Conservation (phyloP, 2,329 filamentous ascomycete species). For the Ophiosphaerella herpotricha region DNA sequence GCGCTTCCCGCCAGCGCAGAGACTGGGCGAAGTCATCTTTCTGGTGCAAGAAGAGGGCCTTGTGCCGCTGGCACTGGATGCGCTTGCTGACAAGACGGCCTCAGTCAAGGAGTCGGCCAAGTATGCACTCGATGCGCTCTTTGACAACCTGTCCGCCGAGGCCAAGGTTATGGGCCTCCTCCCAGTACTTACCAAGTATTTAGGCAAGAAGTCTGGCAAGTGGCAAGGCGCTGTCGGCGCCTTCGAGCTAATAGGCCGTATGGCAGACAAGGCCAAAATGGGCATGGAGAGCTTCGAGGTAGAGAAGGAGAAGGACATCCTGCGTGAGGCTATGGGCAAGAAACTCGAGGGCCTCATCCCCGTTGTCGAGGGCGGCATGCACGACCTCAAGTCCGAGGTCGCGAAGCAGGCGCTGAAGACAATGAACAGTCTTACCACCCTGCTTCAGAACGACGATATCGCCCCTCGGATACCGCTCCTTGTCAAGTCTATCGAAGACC, state of each 20-base stretch:
- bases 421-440: slow-evolving; percentile 86
- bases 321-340: slow-evolving; percentile 88
- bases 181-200: slow-evolving; percentile 74
- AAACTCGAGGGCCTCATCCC: slow-evolving; percentile 87
- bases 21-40: slow-evolving; percentile 78
- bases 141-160: slow-evolving; percentile 78
- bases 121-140: slow-evolving; percentile 90
- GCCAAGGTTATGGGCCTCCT: slow-evolving; percentile 81
- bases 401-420: slow-evolving; percentile 86
- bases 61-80: slow-evolving; percentile 75
- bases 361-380: slow-evolving; percentile 89
- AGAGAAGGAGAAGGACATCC: slow-evolving; percentile 82
- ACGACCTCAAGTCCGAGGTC: slow-evolving; percentile 87
- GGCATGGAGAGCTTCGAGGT: slow-evolving; percentile 82
- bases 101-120: slow-evolving; percentile 90
- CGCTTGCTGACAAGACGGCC: slow-evolving; percentile 84
- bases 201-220: slow-evolving; percentile 84
- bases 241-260: slow-evolving; percentile 81
- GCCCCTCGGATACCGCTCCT: slow-evolving; percentile 88
- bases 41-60: slow-evolving; percentile 79
- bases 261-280: slow-evolving; percentile 93
- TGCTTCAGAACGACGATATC: slow-evolving; percentile 97
- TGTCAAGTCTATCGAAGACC: slow-evolving; percentile 93
- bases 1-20: slow-evolving; percentile 77
- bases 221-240: slow-evolving; percentile 96